Evolutionary conservation across 805 yeast genomes (phyloP).

Genomic region (Candida ovalis): DNA sequence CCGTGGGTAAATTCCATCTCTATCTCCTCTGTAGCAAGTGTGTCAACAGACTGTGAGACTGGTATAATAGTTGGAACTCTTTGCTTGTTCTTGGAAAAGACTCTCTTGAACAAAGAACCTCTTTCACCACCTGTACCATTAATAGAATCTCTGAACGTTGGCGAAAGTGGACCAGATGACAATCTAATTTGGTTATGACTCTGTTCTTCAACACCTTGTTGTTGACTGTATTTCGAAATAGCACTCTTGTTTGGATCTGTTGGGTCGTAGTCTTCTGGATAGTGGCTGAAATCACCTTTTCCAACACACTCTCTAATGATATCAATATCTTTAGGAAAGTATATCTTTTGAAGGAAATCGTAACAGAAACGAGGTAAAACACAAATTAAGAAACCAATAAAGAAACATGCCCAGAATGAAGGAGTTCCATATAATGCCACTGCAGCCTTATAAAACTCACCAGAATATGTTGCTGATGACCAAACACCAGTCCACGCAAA

Average conservation of each 20-base stretch:
- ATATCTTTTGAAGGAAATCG: constrained; percentile 51
- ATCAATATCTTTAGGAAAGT: constrained; percentile 64
- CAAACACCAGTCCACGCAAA: constrained; percentile 81
- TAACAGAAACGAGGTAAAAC: constrained; percentile 63
- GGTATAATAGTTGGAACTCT: constrained; percentile 29
- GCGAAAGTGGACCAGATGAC: constrained; percentile 4
- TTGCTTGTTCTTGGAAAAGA: constrained; percentile 27
- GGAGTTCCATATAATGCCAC: constrained; percentile 59
- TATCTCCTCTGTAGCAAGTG: constrained; percentile 47
- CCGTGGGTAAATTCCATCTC: constrained; percentile 37
- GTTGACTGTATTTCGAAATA: constrained; percentile 42
- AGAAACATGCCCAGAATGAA: constrained; percentile 63
- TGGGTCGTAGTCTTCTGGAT: constrained; percentile 71
- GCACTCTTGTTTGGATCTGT: constrained; percentile 67
- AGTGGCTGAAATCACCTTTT: constrained; percentile 63
- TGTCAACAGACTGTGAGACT: constrained; percentile 32
- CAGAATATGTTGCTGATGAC: constrained; percentile 50
- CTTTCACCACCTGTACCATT: constrained; percentile 35
- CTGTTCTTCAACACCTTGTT: constrained; percentile 28
- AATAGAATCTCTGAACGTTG: constrained; percentile 31
- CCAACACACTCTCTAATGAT: constrained; percentile 68
- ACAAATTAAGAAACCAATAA: constrained; percentile 61
- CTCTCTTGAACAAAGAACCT: constrained; percentile 37
- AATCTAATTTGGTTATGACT: constrained; percentile 13
- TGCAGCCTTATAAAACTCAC: constrained; percentile 66